Percentiles rank a stretch among this genome's conserved stretches.
Conservation (phyloP, 2,329 filamentous ascomycete genomes). For the Aspergillus niger region DNA sequence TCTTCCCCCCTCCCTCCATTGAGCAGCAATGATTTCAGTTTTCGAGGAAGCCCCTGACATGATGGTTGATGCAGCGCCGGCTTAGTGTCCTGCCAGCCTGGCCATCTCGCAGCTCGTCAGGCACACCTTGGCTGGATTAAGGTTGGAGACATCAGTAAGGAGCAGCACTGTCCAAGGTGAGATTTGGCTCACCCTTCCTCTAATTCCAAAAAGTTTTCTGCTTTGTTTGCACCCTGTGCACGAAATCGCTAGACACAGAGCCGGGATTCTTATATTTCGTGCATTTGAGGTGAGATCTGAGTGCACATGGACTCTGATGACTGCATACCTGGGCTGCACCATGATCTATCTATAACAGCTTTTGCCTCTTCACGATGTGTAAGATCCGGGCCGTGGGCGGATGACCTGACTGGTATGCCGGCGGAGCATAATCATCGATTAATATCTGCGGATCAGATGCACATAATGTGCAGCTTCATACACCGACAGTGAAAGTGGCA, state of each 20-base stretch:
- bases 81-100: background rate
- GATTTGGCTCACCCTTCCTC: no score
- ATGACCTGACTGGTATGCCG: background rate
- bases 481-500: background rate
- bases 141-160: conserved; percentile 20
- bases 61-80: conserved; percentile 9
- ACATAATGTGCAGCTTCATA: background rate
- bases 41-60: conserved; percentile 18
- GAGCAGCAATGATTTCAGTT: conserved; percentile 6
- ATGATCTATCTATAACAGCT: background rate
- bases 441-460: background rate
- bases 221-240: no score
- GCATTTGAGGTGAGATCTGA: background rate
- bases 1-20: background rate
- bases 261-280: background rate
- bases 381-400: background rate
- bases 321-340: background rate
- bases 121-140: conserved; percentile 14
- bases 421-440: background rate
- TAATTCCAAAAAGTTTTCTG: no score
- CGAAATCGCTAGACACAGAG: no score
- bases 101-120: background rate
- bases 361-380: background rate
- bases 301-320: background rate
- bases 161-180: background rate